These are phyloP conservation scores for Parachlorella kessleri DNA, from an alignment of 139 green algal genomes.

Conservation along the genomic window DNA sequence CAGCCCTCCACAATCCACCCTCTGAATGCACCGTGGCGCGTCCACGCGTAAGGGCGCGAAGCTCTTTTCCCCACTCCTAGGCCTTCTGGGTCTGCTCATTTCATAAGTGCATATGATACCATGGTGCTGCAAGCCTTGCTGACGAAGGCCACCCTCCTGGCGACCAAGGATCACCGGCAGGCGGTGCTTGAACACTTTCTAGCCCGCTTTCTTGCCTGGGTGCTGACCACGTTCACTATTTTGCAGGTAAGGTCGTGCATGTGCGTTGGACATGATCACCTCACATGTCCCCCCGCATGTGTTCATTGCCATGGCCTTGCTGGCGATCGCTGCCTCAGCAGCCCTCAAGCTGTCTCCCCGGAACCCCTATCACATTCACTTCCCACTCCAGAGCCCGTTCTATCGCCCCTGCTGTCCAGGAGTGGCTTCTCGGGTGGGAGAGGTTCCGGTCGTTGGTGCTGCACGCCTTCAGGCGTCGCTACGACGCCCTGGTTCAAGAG, in stretches of 20 bases:
- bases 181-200: background rate
- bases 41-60: too few relatives aligned
- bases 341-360: too few relatives aligned
- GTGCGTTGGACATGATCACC: background rate
- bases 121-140: too few relatives aligned
- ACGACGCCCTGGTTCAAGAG: background rate
- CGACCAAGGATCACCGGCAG: background rate
- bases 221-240: background rate
- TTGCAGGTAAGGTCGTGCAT: background rate
- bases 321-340: too few relatives aligned
- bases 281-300: background rate
- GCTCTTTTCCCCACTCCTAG: too few relatives aligned
- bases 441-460: slow-evolving; percentile 2
- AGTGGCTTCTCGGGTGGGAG: slow-evolving; percentile 3
- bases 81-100: too few relatives aligned
- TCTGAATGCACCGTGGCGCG: too few relatives aligned
- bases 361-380: too few relatives aligned
- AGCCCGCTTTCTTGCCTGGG: background rate
- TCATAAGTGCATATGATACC: too few relatives aligned
- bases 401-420: background rate
- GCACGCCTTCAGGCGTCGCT: background rate
- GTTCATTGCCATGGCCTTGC: background rate
- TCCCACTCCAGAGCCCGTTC: too few relatives aligned
- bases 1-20: too few relatives aligned
- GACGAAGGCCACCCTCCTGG: too few relatives aligned